Evolutionary conservation across 345 rosid genomes (phyloP).

Genomic region (Moricandia moricandioides): DNA sequence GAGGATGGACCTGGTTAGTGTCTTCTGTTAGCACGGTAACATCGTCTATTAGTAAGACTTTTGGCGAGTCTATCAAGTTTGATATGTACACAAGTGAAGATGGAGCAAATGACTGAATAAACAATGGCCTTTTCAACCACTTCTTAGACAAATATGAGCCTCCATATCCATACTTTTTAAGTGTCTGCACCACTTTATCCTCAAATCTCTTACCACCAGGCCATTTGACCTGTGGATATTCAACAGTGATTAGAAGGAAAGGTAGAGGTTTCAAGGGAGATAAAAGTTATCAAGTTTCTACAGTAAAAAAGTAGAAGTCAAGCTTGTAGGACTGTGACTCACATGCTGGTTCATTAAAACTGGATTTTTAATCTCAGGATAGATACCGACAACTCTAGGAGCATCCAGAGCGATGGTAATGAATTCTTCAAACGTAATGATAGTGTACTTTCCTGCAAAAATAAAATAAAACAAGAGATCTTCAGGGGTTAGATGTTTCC

Average conservation of each 20-base stretch:
- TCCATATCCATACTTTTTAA: slow-evolving; percentile 70
- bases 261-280: background rate
- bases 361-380: slow-evolving; percentile 96
- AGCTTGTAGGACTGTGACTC: slow-evolving; percentile 35
- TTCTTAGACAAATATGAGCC: slow-evolving; percentile 77
- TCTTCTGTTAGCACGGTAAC: slow-evolving; percentile 67
- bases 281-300: background rate
- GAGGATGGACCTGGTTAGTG: slow-evolving; percentile 73
- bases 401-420: slow-evolving; percentile 78
- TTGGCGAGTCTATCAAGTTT: slow-evolving; percentile 67
- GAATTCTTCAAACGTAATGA: slow-evolving; percentile 87
- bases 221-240: slow-evolving; percentile 71
- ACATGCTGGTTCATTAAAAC: slow-evolving; percentile 79
- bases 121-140: slow-evolving; percentile 76
- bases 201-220: slow-evolving; percentile 69
- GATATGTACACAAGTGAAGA: slow-evolving; percentile 75
- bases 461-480: too few species aligned
- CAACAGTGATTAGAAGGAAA: background rate
- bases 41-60: slow-evolving; percentile 70
- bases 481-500: too few species aligned
- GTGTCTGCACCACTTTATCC: slow-evolving; percentile 68
- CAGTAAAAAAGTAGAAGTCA: background rate
- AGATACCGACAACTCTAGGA: slow-evolving; percentile 85
- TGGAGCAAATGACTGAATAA: slow-evolving; percentile 96
- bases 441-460: slow-evolving; percentile 54